Conservation (phyloP, 495 filamentous ascomycete genomes). For the Cudoniella acicularis region DNA sequence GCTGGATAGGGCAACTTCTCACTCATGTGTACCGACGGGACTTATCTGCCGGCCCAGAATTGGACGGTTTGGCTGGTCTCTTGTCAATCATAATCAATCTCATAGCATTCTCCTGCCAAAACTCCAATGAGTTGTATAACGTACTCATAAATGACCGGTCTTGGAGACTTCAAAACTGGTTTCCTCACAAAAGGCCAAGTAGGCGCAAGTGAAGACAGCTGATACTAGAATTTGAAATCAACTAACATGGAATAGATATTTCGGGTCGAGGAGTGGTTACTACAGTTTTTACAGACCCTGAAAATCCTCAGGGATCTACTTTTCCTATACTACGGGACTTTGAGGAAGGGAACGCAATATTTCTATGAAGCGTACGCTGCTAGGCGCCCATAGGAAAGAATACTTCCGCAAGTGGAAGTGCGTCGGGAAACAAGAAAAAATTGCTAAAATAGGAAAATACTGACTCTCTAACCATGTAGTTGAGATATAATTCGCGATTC, state of each 20-base stretch:
- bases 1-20: no score
- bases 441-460: no score
- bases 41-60: no score
- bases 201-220: constrained; percentile 18
- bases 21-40: no score
- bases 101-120: constrained; percentile 21
- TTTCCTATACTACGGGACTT: no score
- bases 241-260: neutral
- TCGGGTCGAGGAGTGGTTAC: constrained; percentile 15
- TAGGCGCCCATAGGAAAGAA: no score
- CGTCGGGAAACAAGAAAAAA: no score
- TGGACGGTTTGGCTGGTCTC: constrained; percentile 18
- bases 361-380: no score
- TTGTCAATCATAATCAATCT: constrained; percentile 18
- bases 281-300: constrained; percentile 19
- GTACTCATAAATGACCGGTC: constrained; percentile 16
- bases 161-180: constrained; percentile 14
- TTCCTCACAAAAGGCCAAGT: constrained; percentile 4
- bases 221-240: neutral
- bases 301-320: constrained; percentile 19
- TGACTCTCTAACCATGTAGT: no score
- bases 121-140: neutral
- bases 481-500: no score
- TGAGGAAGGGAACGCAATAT: no score
- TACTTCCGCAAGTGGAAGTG: no score